These are phyloP conservation scores for Rhynchosporium agropyri DNA, from an alignment of 2,329 filamentous ascomycete species.

Conservation along the genomic window DNA sequence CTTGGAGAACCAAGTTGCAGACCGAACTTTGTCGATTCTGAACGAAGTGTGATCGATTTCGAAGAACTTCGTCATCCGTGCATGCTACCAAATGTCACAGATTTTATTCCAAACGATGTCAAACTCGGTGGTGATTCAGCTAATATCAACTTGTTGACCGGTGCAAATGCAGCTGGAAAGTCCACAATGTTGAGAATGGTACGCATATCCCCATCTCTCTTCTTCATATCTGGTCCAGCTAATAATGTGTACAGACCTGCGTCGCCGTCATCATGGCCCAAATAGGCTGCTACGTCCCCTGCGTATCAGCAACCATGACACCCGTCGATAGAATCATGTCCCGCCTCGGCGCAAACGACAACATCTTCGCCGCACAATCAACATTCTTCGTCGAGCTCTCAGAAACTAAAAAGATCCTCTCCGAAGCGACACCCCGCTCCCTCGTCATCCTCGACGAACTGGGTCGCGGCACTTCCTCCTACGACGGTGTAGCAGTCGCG, in stretches of 20 bases:
- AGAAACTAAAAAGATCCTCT: conserved; percentile 96
- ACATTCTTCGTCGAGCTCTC: conserved; percentile 98
- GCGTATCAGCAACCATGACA: conserved; percentile 78
- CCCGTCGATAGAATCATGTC: conserved; percentile 99
- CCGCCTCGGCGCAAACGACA: conserved; percentile 94
- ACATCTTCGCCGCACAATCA: conserved; percentile 96
- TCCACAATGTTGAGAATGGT: conserved; percentile 95
- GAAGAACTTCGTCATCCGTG: conserved; percentile 92
- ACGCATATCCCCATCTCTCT: conserved; percentile 41
- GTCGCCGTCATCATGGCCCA: conserved; percentile 97
- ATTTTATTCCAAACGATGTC: conserved; percentile 97
- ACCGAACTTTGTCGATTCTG: conserved; percentile 81
- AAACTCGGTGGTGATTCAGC: conserved; percentile 77
- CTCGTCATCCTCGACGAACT: conserved; percentile 97
- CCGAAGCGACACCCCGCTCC: conserved; percentile 89
- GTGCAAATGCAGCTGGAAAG: conserved; percentile 96
- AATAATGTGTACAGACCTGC: conserved; percentile 66
- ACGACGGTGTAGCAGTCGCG: conserved; percentile 94
- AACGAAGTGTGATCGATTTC: conserved; percentile 88
- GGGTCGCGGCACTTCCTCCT: conserved; percentile 90
- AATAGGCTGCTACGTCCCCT: conserved; percentile 90
- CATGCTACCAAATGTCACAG: conserved; percentile 83
- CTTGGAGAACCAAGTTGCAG: conserved; percentile 87
- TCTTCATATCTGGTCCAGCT: conserved; percentile 19
- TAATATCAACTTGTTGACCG: conserved; percentile 90